These are phyloP conservation scores for Phytophthora macrochlamydospora DNA, from an alignment of 352 stramenopile genomes.

Conservation along the genomic window DNA sequence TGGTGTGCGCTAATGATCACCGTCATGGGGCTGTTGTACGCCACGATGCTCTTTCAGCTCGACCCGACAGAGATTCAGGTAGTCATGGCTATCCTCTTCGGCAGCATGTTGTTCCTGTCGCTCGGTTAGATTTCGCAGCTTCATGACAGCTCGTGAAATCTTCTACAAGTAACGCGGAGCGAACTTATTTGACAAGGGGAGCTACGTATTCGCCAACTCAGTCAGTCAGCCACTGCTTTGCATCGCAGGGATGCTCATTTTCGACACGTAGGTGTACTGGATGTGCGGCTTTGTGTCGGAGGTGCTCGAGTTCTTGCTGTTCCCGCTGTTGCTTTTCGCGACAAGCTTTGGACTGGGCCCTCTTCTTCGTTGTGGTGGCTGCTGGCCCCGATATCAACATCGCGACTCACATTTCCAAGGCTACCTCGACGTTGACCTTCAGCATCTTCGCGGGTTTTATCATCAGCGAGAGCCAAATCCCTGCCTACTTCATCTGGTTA, in stretches of 20 bases:
- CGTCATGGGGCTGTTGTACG: slow-evolving; percentile 35
- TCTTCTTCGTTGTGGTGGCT: neutral
- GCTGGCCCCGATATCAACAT: neutral
- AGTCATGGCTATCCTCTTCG: slow-evolving; percentile 71
- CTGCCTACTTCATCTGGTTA: neutral
- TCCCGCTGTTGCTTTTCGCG: slow-evolving; percentile 27
- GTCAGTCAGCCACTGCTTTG: slow-evolving; percentile 30
- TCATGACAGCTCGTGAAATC: neutral
- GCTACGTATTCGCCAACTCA: slow-evolving; percentile 26
- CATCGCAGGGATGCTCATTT: slow-evolving; percentile 52
- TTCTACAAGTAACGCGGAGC: neutral
- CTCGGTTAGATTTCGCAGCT: neutral
- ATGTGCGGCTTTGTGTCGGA: neutral
- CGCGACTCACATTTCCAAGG: neutral
- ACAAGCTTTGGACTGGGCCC: slow-evolving; percentile 15
- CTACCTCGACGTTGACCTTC: neutral
- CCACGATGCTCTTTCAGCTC: slow-evolving; percentile 7
- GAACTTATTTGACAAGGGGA: neutral
- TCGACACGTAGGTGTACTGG: slow-evolving; percentile 49
- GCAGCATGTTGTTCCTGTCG: slow-evolving; percentile 64
- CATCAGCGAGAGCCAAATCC: neutral
- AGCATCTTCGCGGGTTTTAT: slow-evolving; percentile 7
- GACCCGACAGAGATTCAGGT: slow-evolving; percentile 17
- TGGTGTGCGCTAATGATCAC: slow-evolving; percentile 32
- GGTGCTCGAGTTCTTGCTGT: neutral